These are phyloP conservation scores for Yarrowia yakushimensis DNA, from an alignment of 805 yeast species.

Conservation along the genomic window DNA sequence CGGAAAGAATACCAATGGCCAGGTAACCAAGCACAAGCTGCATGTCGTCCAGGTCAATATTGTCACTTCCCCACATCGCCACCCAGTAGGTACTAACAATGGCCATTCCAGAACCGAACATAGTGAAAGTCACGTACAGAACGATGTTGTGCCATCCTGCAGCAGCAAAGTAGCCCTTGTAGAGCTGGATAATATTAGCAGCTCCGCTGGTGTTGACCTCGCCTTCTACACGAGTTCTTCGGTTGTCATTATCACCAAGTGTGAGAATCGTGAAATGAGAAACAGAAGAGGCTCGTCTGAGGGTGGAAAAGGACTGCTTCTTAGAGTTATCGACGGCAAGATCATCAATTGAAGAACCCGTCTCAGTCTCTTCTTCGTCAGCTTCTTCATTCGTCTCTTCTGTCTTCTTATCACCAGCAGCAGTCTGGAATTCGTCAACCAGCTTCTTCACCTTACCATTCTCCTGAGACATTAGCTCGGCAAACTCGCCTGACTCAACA, in stretches of 20 bases:
- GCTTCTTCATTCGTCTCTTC: background rate
- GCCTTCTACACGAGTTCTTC: background rate
- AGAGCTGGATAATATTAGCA: conserved; percentile 52
- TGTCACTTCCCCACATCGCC: conserved; percentile 86
- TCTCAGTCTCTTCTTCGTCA: background rate
- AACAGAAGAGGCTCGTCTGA: conserved; percentile 54
- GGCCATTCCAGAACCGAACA: conserved; percentile 50
- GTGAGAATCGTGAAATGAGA: conserved; percentile 3
- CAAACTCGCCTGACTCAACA: conserved; percentile 57
- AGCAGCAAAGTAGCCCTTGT: conserved; percentile 69
- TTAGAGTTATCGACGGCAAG: background rate
- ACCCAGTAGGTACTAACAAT: conserved; percentile 76
- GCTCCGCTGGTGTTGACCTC: conserved; percentile 16
- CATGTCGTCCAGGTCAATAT: conserved; percentile 53
- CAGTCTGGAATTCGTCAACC: conserved; percentile 18
- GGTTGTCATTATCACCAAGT: background rate
- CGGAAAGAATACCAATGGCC: conserved; percentile 51
- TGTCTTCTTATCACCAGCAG: background rate
- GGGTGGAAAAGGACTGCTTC: conserved; percentile 27
- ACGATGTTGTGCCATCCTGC: conserved; percentile 49
- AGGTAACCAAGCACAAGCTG: conserved; percentile 63
- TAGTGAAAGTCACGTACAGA: conserved; percentile 40
- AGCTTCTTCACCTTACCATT: conserved; percentile 9
- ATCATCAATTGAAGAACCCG: background rate
- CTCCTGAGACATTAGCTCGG: conserved; percentile 43